phyloP scores from a whole-genome alignment of 2,329 filamentous ascomycete species.

The Sporothrix brasiliensis region DNA sequence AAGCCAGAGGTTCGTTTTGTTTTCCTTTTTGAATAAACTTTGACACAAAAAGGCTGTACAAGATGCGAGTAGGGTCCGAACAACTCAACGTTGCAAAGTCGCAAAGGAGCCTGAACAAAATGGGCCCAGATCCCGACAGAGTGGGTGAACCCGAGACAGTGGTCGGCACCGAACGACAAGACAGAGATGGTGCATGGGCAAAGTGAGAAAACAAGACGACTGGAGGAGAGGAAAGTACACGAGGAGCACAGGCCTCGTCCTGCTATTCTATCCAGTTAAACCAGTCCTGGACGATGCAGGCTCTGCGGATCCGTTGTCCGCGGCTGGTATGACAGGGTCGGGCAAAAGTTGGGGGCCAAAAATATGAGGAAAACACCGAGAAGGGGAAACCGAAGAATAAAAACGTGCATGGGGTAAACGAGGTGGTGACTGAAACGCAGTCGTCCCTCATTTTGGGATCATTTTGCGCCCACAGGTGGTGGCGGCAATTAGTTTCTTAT shows the following conservation, averaged over 20 bases:
- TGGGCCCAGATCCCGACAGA: conserved; percentile 8
- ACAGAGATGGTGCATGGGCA: background rate
- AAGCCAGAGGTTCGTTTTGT: too few species aligned
- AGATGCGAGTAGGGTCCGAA: too few species aligned
- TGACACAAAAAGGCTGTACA: too few species aligned
- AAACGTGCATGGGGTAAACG: background rate
- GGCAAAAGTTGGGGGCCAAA: background rate
- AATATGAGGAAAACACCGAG: background rate
- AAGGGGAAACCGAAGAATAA: background rate
- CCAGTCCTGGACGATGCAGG: background rate
- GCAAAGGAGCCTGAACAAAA: background rate
- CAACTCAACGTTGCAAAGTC: too few species aligned
- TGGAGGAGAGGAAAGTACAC: background rate
- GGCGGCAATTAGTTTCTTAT: background rate
- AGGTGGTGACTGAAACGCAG: too few species aligned
- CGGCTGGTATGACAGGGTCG: background rate
- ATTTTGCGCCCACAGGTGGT: background rate
- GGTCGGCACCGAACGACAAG: background rate
- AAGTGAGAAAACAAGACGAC: background rate
- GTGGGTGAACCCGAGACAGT: conserved; percentile 24
- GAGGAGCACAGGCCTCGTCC: background rate
- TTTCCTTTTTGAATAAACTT: too few species aligned
- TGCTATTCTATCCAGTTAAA: background rate
- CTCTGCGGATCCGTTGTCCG: conserved; percentile 1
- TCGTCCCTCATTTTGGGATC: too few species aligned